Conservation (phyloP, 2,329 filamentous ascomycete species). For the Alternaria hordeiaustralica region DNA sequence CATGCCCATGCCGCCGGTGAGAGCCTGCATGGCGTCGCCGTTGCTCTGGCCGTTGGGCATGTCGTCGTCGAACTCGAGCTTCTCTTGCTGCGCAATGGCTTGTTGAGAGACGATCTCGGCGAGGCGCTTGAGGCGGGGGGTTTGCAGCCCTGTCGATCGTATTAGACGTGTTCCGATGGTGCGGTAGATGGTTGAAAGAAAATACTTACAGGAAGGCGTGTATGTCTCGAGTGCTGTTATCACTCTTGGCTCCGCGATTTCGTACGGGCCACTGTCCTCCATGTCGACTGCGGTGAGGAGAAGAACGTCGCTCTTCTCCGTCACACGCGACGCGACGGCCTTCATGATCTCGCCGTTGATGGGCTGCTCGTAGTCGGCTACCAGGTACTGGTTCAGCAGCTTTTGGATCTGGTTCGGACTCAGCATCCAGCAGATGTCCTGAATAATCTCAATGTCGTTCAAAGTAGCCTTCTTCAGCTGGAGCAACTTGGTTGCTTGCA, state of each 20-base stretch:
- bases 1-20: slow-evolving; percentile 18
- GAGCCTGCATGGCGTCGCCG: slow-evolving; percentile 28
- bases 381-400: slow-evolving; percentile 96
- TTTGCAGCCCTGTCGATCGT: slow-evolving; percentile 78
- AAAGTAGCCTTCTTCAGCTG: slow-evolving; percentile 98
- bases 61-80: slow-evolving; percentile 63
- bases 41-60: slow-evolving; percentile 22
- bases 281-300: slow-evolving; percentile 95
- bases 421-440: slow-evolving; percentile 99
- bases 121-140: slow-evolving; percentile 88
- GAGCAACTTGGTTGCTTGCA: slow-evolving; percentile 98
- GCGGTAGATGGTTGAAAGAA: not conserved
- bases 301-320: slow-evolving; percentile 96
- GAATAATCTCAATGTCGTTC: slow-evolving; percentile 99
- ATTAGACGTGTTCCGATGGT: slow-evolving; percentile 35
- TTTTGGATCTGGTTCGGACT: slow-evolving; percentile 99
- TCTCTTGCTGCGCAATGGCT: slow-evolving; percentile 94
- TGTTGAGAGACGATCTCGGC: slow-evolving; percentile 98
- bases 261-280: slow-evolving; percentile 98
- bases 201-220: slow-evolving; percentile 86
- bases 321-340: slow-evolving; percentile 93
- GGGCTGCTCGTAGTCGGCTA: slow-evolving; percentile 98
- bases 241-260: slow-evolving; percentile 94
- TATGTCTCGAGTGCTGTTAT: slow-evolving; percentile 98
- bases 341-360: slow-evolving; percentile 99